A percentile compares a stretch with the other conserved stretches of the same genome.
Conservation (phyloP, 2,329 filamentous ascomycete genomes). For the Aspergillus sp. region DNA sequence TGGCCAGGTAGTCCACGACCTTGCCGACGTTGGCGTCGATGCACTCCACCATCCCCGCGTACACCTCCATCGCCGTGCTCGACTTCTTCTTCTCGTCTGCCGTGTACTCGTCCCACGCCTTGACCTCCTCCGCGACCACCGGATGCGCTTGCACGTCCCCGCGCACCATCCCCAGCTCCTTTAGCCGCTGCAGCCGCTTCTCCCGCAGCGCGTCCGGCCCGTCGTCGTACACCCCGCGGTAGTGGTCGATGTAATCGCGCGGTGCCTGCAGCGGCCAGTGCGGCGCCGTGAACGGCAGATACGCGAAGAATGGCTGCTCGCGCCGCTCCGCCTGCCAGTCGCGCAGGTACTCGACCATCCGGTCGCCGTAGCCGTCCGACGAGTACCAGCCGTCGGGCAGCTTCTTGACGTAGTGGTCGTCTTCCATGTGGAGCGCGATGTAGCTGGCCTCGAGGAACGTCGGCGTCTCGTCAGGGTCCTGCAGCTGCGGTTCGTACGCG, state of each 20-base stretch:
- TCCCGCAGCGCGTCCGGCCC: slow-evolving; percentile 49
- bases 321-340: slow-evolving; percentile 44
- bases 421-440: slow-evolving; percentile 39
- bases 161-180: slow-evolving; percentile 48
- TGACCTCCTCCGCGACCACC: slow-evolving; percentile 37
- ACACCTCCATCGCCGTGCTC: slow-evolving; percentile 50
- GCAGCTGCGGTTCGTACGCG: slow-evolving; percentile 41
- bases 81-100: slow-evolving; percentile 33
- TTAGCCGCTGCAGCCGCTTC: slow-evolving; percentile 45
- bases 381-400: slow-evolving; percentile 47
- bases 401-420: slow-evolving; percentile 36
- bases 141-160: slow-evolving; percentile 35
- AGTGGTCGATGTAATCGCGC: slow-evolving; percentile 46
- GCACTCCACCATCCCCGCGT: slow-evolving; percentile 54
- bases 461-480: slow-evolving; percentile 32
- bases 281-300: slow-evolving; percentile 53
- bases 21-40: slow-evolving; percentile 54
- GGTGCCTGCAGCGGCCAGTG: slow-evolving; percentile 57
- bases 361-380: slow-evolving; percentile 44
- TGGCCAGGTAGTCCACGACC: slow-evolving; percentile 47
- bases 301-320: slow-evolving; percentile 49
- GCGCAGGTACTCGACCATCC: slow-evolving; percentile 43
- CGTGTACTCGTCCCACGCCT: slow-evolving; percentile 27
- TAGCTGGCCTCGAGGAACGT: slow-evolving; percentile 33
- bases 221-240: slow-evolving; percentile 51